These are phyloP conservation scores for Styphnolobium japonicum DNA, from an alignment of 306 rosid species.

Conservation along the genomic window DNA sequence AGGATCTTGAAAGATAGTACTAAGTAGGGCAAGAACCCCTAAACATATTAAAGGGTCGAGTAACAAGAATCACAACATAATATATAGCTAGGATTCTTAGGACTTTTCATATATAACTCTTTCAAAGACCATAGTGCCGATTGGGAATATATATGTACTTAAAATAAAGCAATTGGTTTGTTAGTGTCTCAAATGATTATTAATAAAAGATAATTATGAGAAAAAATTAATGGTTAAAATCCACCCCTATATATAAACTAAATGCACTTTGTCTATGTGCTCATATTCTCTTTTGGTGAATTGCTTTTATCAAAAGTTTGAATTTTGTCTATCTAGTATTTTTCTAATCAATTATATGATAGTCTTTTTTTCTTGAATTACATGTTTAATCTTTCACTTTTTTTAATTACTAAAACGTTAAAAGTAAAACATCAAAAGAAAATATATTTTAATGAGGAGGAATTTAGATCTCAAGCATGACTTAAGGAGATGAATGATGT, in stretches of 20 bases:
- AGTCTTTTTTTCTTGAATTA: neutral
- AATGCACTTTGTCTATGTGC: neutral
- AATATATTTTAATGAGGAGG: neutral
- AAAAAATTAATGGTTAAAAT: neutral
- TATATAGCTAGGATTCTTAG: neutral
- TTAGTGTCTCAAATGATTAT: neutral
- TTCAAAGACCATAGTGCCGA: no score
- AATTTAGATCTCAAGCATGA: neutral
- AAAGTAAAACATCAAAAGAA: neutral
- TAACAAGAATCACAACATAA: neutral
- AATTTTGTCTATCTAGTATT: no score
- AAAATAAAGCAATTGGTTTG: neutral
- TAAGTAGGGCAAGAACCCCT: no score
- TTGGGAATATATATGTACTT: neutral
- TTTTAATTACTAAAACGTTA: neutral
- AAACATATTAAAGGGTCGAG: neutral
- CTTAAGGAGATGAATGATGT: neutral
- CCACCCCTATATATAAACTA: neutral
- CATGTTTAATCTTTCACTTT: neutral
- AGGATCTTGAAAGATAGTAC: neutral
- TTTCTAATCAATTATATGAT: no score
- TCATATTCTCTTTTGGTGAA: no score
- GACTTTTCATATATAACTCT: no score
- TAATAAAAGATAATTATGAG: neutral
- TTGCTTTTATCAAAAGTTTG: no score